Evolutionary conservation across 805 yeast genomes (phyloP).

Genomic region (Kluyveromyces nonfermentans): DNA sequence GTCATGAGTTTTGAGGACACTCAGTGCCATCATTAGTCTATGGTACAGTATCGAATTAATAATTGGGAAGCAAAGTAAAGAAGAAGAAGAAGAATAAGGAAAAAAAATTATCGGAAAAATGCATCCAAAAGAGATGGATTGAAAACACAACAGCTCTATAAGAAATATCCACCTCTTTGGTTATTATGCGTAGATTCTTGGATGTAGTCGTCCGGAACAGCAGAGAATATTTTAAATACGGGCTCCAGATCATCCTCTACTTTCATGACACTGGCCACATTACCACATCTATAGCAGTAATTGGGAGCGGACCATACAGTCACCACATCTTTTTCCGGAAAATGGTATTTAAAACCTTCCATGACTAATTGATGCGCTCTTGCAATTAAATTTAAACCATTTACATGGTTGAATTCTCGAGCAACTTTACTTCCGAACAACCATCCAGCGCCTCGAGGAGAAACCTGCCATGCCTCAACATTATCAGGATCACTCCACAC

Average conservation of each 20-base stretch:
- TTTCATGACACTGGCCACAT: constrained; percentile 97
- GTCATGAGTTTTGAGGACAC: background rate
- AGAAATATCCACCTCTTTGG: constrained; percentile 30
- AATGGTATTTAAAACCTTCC: constrained; percentile 97
- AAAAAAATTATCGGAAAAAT: no score
- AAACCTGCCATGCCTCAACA: constrained; percentile 96
- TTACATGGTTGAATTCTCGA: constrained; percentile 91
- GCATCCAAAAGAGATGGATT: background rate
- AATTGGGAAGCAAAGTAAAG: background rate
- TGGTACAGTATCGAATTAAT: background rate
- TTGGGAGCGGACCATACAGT: constrained; percentile 98
- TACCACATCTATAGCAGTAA: constrained; percentile 95
- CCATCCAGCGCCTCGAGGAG: constrained; percentile 99
- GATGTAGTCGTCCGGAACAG: constrained; percentile 75
- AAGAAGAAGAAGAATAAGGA: background rate
- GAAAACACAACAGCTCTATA: constrained; percentile 9
- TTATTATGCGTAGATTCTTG: constrained; percentile 24
- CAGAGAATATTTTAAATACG: constrained; percentile 86
- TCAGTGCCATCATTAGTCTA: background rate
- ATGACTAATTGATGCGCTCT: constrained; percentile 96
- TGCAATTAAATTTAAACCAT: constrained; percentile 79
- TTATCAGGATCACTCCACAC: constrained; percentile 98
- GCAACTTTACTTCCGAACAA: constrained; percentile 90
- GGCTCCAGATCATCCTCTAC: constrained; percentile 82
- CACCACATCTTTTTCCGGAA: constrained; percentile 91